Percentiles rank a stretch among this genome's conserved stretches.
These are phyloP conservation scores for Quercus rubra DNA, from an alignment of 306 rosid species.

Conservation along the genomic window DNA sequence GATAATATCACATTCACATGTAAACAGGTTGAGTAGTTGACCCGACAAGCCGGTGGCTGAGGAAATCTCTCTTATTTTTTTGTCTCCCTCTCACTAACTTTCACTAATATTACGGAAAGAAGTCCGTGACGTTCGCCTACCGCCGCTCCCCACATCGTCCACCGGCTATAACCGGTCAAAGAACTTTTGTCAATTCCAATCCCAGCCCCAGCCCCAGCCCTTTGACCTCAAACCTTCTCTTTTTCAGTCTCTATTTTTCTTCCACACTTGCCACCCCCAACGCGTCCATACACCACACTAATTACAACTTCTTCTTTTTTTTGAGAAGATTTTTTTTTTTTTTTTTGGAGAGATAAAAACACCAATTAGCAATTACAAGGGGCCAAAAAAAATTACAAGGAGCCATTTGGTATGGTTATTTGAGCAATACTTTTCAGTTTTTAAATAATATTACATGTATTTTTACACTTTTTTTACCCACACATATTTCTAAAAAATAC, in stretches of 20 bases:
- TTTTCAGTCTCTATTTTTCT: neutral
- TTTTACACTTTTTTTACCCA: rapidly evolving
- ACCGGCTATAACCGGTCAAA: neutral
- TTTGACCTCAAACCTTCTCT: neutral
- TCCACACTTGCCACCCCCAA: neutral
- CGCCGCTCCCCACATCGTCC: conserved; percentile 11
- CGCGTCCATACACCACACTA: conserved; percentile 13
- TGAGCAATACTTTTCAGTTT: no score
- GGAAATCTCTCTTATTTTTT: neutral
- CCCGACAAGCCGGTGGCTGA: conserved; percentile 12
- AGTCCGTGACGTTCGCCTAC: conserved; percentile 42
- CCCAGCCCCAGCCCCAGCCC: neutral
- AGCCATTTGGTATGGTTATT: no score
- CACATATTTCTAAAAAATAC: no score
- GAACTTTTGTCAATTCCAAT: neutral
- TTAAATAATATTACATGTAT: no score
- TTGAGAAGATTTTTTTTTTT: neutral
- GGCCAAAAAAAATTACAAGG: no score
- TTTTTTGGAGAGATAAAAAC: no score
- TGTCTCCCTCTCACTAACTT: neutral
- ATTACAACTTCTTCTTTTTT: neutral
- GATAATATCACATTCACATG: conserved; percentile 21
- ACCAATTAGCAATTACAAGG: no score
- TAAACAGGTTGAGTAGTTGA: conserved; percentile 32
- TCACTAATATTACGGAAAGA: neutral